Evolutionary conservation across 305 asterid genomes (phyloP).

Genomic region (Solanum chacoense): DNA sequence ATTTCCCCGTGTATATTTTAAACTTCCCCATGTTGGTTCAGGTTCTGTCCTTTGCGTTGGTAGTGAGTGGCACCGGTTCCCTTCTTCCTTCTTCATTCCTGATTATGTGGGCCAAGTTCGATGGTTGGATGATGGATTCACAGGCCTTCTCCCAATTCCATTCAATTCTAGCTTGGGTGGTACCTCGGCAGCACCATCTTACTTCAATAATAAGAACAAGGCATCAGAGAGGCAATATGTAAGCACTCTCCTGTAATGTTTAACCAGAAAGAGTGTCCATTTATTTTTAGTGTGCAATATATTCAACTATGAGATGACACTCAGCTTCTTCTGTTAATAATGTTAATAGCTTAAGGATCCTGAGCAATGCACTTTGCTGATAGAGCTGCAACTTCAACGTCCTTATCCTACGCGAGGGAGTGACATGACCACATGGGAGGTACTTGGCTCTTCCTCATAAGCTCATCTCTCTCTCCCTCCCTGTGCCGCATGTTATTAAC

Average conservation of each 20-base stretch:
- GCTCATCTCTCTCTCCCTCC: background rate
- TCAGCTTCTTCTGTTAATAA: background rate
- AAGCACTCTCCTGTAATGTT: slow-evolving; percentile 15
- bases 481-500: background rate
- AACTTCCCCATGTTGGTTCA: slow-evolving; percentile 13
- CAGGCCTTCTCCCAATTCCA: slow-evolving; percentile 89
- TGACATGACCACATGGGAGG: slow-evolving; percentile 94
- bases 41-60: slow-evolving; percentile 87
- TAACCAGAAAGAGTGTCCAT: background rate
- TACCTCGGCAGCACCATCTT: slow-evolving; percentile 78
- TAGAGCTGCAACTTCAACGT: slow-evolving; percentile 79
- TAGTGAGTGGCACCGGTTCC: slow-evolving; percentile 96
- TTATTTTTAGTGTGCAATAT: background rate
- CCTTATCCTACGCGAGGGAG: slow-evolving; percentile 78
- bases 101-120: slow-evolving; percentile 63
- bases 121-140: slow-evolving; percentile 97
- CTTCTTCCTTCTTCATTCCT: slow-evolving; percentile 89
- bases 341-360: slow-evolving; percentile 55
- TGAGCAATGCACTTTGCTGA: slow-evolving; percentile 71
- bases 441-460: slow-evolving; percentile 15
- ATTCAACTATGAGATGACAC: background rate
- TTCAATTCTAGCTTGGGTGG: slow-evolving; percentile 90
- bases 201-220: slow-evolving; percentile 82
- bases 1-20: background rate
- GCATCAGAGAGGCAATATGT: slow-evolving; percentile 88